A percentile compares a stretch with the other conserved stretches of the same genome.
phyloP scores from a whole-genome alignment of 441 rosid species.

The Corymbia citriodora region DNA sequence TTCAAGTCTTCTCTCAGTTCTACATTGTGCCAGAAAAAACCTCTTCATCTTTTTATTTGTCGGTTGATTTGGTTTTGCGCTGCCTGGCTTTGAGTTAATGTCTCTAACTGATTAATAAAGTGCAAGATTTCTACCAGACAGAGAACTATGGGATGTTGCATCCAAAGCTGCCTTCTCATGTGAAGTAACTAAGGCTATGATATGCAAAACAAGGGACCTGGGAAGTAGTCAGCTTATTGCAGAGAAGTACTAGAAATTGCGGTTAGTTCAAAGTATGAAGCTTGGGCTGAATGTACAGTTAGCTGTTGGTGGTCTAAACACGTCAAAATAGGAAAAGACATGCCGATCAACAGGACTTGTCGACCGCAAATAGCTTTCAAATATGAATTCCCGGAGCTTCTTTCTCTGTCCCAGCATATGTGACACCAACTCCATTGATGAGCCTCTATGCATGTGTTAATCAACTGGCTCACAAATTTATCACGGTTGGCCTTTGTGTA shows the following conservation, averaged over 20 bases:
- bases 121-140: background rate
- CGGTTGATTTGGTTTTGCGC: background rate
- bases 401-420: background rate
- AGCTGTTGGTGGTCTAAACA: background rate
- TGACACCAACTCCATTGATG: rapidly evolving
- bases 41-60: background rate
- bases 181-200: background rate
- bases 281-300: background rate
- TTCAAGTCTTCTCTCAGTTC: background rate
- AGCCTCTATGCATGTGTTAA: background rate
- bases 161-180: background rate
- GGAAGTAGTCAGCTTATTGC: background rate
- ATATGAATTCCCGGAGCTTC: background rate
- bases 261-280: background rate
- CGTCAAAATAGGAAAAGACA: background rate
- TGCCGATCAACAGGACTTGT: background rate
- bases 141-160: background rate
- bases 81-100: background rate
- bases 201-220: background rate
- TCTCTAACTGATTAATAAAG: background rate
- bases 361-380: background rate
- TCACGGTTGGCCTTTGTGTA: background rate
- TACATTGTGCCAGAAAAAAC: background rate
- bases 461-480: background rate
- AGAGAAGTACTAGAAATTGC: background rate